Evolutionary conservation across 129 eudicot genomes (phyloP), one percentile per base, ranked within the genome.

Genomic region (Ambrosia trifida): DNA sequence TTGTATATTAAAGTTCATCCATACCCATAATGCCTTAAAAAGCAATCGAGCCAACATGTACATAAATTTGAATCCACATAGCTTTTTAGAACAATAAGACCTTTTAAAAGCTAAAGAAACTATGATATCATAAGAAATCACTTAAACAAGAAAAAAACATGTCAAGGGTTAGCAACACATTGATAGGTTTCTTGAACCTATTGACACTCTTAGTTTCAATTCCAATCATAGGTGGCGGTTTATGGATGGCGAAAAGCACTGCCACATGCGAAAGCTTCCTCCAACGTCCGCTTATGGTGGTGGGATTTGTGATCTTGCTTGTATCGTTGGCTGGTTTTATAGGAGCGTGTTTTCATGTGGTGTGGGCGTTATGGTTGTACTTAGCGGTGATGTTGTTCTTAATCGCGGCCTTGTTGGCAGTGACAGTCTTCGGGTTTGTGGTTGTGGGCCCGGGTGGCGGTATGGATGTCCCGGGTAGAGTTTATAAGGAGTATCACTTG

Each of bases 141-240:
- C 45, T 38, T 51, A 38, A 38, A 49, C 64, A 31, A 63, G 52
- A 60, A 20, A 45, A 60, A 20, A 45, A 0, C 33, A 74, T 87
- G 90, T 79, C 89, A 51, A 78, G 95, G 28, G 84, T 85, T 32
- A 93, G 98, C 77, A 93, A 83, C 90, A 83, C 97, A 32, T 80
- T 89, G 47, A 83, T 94, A n/a, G 96, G 98, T 28, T 87, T 89
- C 87, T 77, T 93, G 70, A 93, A 93, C 92, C 85, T 93, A 6
- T 66, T 89, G 70, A 85, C 96, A 28, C 90, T 94, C 73, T 45
- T 94, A 62, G 87, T 88, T 31, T 89, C 98, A 0, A 84, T 94
- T 9, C 97, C 97, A 0, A 87, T 94, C 24, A 94, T 94, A 10
- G 95, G 86, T 0, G 93, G 96, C 2, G 97, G 97, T 7, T 70